Conservation (phyloP, 106 monocot genomes). For the Vanilla planifolia region DNA sequence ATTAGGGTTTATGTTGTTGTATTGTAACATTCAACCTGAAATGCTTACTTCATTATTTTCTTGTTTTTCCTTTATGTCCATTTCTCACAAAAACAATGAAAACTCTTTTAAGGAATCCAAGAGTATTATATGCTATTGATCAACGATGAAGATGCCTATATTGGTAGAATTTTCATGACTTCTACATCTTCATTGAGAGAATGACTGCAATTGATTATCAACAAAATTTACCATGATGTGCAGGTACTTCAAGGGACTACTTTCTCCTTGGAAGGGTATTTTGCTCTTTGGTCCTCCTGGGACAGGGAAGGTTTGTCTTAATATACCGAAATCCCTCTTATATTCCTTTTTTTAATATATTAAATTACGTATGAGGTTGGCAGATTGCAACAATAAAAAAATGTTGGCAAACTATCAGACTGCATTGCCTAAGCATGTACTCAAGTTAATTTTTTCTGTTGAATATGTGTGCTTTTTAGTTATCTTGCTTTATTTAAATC, state of each 20-base stretch:
- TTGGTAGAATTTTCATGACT: not conserved
- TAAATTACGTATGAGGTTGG: too few species aligned
- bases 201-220: constrained; percentile 1
- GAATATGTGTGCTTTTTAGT: too few species aligned
- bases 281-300: constrained; percentile 79
- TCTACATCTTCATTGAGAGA: not conserved
- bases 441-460: too few species aligned
- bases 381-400: too few species aligned
- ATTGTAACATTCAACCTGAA: not conserved
- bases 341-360: not conserved
- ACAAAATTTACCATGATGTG: constrained; percentile 4
- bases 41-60: not conserved
- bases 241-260: constrained; percentile 78
- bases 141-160: not conserved
- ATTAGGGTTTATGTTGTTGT: not conserved
- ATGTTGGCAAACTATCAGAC: too few species aligned
- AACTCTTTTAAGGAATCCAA: not conserved
- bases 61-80: not conserved
- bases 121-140: not conserved
- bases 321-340: not conserved
- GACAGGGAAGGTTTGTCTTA: constrained; percentile 60
- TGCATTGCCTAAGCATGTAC: too few species aligned
- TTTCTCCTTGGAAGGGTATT: constrained; percentile 82
- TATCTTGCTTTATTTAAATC: too few species aligned
- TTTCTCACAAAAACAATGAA: not conserved